phyloP scores from a whole-genome alignment of 202 grass and related monocot genomes.

The Elaeis oleifera region DNA sequence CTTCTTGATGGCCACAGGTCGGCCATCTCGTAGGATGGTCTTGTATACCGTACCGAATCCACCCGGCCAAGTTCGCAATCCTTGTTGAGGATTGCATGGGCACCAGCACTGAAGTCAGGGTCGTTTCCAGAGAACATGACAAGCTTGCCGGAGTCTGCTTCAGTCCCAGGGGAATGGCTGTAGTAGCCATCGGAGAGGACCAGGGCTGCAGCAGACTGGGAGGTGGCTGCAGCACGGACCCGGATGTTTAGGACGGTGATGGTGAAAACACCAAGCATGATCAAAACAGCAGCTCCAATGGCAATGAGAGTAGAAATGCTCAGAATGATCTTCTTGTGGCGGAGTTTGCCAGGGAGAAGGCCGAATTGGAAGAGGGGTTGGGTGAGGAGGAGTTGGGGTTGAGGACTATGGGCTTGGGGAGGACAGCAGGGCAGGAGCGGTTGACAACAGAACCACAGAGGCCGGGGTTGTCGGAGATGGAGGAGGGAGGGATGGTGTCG shows the following conservation, averaged over 20 bases:
- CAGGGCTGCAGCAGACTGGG: not conserved
- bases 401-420: constrained; percentile 21
- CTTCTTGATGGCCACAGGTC: constrained; percentile 21
- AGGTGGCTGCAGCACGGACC: not conserved
- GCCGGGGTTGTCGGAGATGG: constrained; percentile 15
- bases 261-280: constrained; percentile 15
- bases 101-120: constrained; percentile 4
- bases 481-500: constrained; percentile 4
- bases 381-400: constrained; percentile 16
- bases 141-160: constrained; percentile 17
- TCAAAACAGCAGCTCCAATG: constrained; percentile 18
- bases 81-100: constrained; percentile 22
- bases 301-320: constrained; percentile 24
- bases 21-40: constrained; percentile 1
- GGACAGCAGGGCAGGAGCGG: constrained; percentile 11
- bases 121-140: constrained; percentile 17
- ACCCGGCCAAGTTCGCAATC: constrained; percentile 20
- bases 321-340: constrained; percentile 24
- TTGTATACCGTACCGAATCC: constrained; percentile 21
- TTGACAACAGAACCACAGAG: constrained; percentile 18
- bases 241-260: constrained; percentile 18
- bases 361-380: not conserved
- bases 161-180: constrained; percentile 13
- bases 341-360: not conserved
- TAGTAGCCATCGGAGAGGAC: constrained; percentile 15